phyloP scores from a whole-genome alignment of 2,329 filamentous ascomycete genomes.

The Aschersonia sp. region DNA sequence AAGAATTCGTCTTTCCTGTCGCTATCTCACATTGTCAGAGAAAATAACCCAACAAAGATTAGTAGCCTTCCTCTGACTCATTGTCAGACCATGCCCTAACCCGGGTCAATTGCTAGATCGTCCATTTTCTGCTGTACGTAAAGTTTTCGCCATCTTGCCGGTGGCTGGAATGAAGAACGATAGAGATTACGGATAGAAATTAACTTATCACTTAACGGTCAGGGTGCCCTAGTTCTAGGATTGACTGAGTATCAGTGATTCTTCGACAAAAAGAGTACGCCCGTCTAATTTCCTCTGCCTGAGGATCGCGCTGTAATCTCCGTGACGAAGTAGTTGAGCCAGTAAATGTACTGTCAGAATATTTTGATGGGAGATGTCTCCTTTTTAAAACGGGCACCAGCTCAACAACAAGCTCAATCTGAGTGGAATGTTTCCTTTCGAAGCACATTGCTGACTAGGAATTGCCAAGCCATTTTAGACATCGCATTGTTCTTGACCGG shows the following conservation, averaged over 20 bases:
- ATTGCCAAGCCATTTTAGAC: background rate
- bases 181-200: background rate
- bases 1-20: background rate
- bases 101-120: background rate
- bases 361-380: background rate
- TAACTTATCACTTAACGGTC: background rate
- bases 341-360: background rate
- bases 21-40: background rate
- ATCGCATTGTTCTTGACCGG: background rate
- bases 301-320: background rate
- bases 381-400: background rate
- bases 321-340: background rate
- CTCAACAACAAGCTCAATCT: background rate
- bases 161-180: background rate
- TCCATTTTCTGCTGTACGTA: background rate
- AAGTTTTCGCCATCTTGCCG: background rate
- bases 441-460: background rate
- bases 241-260: background rate
- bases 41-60: background rate
- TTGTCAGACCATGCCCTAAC: background rate
- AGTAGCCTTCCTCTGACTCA: background rate
- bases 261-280: background rate
- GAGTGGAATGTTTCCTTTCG: background rate
- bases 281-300: background rate
- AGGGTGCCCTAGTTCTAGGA: background rate